These are phyloP conservation scores for Ambispora gerdemannii DNA, from an alignment of 192 early-diverging fungal genomes.

Conservation along the genomic window DNA sequence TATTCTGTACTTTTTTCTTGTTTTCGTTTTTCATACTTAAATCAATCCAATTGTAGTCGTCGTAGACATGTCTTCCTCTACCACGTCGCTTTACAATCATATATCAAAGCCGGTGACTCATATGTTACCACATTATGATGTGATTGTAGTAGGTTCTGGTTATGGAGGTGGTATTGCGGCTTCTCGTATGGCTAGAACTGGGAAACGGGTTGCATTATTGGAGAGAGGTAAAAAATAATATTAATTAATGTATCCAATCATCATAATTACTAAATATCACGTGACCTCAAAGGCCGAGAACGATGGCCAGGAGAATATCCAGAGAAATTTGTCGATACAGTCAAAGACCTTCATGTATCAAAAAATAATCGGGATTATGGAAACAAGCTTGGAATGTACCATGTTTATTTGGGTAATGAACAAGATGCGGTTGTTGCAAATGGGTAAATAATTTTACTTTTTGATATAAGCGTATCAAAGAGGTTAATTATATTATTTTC, in stretches of 20 bases:
- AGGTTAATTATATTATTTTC: too few relatives aligned
- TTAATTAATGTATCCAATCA: neutral
- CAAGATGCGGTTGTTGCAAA: constrained; percentile 42
- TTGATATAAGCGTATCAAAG: too few relatives aligned
- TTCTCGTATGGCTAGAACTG: constrained; percentile 42
- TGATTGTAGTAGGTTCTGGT: constrained; percentile 44
- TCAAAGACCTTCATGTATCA: constrained; percentile 36
- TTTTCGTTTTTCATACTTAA: too few relatives aligned
- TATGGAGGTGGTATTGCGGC: constrained; percentile 47
- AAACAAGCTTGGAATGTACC: constrained; percentile 41
- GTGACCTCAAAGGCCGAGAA: constrained; percentile 38
- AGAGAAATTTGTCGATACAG: constrained; percentile 29
- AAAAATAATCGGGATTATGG: constrained; percentile 26
- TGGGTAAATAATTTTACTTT: constrained; percentile 42
- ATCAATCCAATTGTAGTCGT: too few relatives aligned
- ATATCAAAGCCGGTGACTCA: constrained; percentile 24
- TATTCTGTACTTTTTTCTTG: too few relatives aligned
- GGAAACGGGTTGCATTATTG: constrained; percentile 42
- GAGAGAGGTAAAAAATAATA: constrained; percentile 29
- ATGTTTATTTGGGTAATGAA: constrained; percentile 38
- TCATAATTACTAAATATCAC: neutral
- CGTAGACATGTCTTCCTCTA: too few relatives aligned
- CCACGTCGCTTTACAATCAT: too few relatives aligned
- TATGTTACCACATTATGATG: constrained; percentile 40
- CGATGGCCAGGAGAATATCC: constrained; percentile 50